Conservation (phyloP, 768 basidiomycete genomes). For the Phanerochaete sordida region DNA sequence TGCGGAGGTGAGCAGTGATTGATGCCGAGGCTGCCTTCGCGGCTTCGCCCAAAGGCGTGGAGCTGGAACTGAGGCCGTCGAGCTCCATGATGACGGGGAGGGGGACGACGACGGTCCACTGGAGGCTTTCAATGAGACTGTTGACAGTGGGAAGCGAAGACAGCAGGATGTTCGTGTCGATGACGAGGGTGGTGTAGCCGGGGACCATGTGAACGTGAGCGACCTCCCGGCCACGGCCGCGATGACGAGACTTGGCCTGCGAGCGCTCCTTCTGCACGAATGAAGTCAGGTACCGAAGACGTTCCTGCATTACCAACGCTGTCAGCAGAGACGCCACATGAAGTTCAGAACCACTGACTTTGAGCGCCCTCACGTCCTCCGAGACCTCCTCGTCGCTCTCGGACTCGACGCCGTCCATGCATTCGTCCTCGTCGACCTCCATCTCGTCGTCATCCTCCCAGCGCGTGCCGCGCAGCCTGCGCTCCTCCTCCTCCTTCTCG, state of each 20-base stretch:
- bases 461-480: slow-evolving; percentile 53
- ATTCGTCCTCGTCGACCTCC: slow-evolving; percentile 64
- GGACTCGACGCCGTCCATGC: slow-evolving; percentile 40
- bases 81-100: slow-evolving; percentile 96
- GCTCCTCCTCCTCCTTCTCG: slow-evolving; percentile 68
- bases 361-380: slow-evolving; percentile 73
- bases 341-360: slow-evolving; percentile 44
- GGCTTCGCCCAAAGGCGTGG: slow-evolving; percentile 63
- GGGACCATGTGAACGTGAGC: slow-evolving; percentile 58
- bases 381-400: slow-evolving; percentile 66
- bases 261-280: slow-evolving; percentile 34
- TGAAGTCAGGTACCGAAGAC: slow-evolving; percentile 59
- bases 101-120: slow-evolving; percentile 89
- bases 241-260: slow-evolving; percentile 24
- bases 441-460: slow-evolving; percentile 63
- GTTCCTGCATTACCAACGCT: slow-evolving; percentile 44
- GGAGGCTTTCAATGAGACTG: slow-evolving; percentile 71
- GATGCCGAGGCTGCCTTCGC: slow-evolving; percentile 74
- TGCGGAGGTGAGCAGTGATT: slow-evolving; percentile 70
- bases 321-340: slow-evolving; percentile 9
- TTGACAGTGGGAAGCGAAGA: slow-evolving; percentile 73
- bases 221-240: slow-evolving; percentile 25
- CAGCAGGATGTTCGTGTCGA: slow-evolving; percentile 94
- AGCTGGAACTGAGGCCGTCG: slow-evolving; percentile 76
- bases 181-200: slow-evolving; percentile 86